Evolutionary conservation across 371 early-diverging fungal species (phyloP).

Genomic region (Chytridium lagenaria): DNA sequence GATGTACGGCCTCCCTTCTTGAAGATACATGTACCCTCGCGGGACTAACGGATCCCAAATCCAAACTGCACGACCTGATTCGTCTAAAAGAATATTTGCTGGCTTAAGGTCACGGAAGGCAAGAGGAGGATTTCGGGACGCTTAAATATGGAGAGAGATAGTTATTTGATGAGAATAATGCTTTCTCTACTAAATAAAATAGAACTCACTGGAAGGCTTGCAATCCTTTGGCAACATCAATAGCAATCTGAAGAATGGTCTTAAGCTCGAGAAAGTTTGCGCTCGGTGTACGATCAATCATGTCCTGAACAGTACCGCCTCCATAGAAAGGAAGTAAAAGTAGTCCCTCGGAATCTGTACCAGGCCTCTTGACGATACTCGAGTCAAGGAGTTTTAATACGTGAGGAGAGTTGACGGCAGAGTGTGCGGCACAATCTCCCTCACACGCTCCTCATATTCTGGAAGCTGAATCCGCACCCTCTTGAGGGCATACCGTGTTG

Average conservation of each 20-base stretch:
- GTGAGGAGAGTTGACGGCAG: constrained; percentile 43
- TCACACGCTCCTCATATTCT: constrained; percentile 54
- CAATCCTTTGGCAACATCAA: constrained; percentile 54
- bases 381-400: constrained; percentile 51
- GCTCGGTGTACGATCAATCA: constrained; percentile 48
- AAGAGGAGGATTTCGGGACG: constrained; percentile 49
- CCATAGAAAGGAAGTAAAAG: constrained; percentile 51
- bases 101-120: constrained; percentile 61
- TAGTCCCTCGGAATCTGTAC: constrained; percentile 43
- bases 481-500: constrained; percentile 47
- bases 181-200: background rate
- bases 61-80: constrained; percentile 44
- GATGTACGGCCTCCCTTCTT: constrained; percentile 50
- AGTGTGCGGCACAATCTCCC: constrained; percentile 52
- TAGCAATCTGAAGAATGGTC: constrained; percentile 43
- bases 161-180: background rate
- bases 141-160: constrained; percentile 23
- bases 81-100: constrained; percentile 53
- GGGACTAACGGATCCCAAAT: constrained; percentile 55
- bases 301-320: constrained; percentile 55
- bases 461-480: constrained; percentile 53
- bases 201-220: constrained; percentile 51
- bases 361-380: constrained; percentile 31
- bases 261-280: constrained; percentile 39
- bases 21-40: constrained; percentile 45